These are phyloP conservation scores for Corynascus novoguineensis DNA, from an alignment of 495 filamentous ascomycete species.

Conservation along the genomic window DNA sequence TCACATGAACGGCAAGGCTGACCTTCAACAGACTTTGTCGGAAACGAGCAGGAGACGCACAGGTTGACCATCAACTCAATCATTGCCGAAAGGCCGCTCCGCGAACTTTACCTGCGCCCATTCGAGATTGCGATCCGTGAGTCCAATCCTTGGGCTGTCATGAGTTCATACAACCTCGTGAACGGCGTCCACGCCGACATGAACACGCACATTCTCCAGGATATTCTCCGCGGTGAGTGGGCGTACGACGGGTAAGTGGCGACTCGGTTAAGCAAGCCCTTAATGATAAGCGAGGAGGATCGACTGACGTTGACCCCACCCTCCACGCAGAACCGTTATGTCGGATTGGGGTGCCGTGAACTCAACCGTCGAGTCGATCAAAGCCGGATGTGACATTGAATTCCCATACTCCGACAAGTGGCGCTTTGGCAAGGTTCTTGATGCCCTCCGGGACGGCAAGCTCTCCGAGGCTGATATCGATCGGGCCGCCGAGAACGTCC, in stretches of 20 bases:
- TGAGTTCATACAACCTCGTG: constrained; percentile 82
- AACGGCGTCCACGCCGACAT: constrained; percentile 75
- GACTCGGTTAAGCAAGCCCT: constrained; percentile 2
- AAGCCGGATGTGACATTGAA: constrained; percentile 71
- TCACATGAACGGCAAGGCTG: constrained; percentile 14
- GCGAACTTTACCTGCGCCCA: constrained; percentile 76
- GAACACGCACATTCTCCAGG: constrained; percentile 61
- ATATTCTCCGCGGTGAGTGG: constrained; percentile 74
- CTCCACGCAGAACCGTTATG: constrained; percentile 65
- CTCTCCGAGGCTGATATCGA: constrained; percentile 47
- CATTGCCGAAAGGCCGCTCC: constrained; percentile 64
- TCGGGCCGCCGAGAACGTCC: constrained; percentile 55
- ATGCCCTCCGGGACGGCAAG: constrained; percentile 57
- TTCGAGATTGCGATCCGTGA: constrained; percentile 81
- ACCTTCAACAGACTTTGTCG: constrained; percentile 59
- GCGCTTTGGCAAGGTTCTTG: constrained; percentile 61
- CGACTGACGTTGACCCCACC: constrained; percentile 13
- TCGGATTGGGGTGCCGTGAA: constrained; percentile 71
- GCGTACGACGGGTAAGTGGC: constrained; percentile 57
- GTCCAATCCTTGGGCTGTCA: constrained; percentile 69
- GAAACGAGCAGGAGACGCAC: constrained; percentile 80
- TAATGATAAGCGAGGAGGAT: not conserved
- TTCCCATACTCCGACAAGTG: constrained; percentile 70
- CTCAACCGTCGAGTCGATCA: constrained; percentile 63
- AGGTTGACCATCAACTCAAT: constrained; percentile 66